These are phyloP conservation scores for Galeopsis tetrahit DNA, from an alignment of 257 asterid genomes.

Conservation along the genomic window DNA sequence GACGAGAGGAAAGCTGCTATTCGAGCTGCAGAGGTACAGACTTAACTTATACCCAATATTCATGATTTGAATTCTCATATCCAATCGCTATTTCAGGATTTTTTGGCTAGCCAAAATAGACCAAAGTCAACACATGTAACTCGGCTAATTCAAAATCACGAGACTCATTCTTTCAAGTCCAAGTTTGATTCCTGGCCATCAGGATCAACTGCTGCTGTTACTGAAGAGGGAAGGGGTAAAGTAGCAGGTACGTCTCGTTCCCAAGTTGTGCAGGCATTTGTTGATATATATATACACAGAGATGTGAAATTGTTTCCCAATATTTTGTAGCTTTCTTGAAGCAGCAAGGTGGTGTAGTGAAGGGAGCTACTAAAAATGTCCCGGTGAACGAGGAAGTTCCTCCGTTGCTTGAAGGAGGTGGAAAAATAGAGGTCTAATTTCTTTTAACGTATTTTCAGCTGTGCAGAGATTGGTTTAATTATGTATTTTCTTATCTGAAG, in stretches of 20 bases:
- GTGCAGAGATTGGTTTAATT: constrained; percentile 1
- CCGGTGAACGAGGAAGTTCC: constrained; percentile 83
- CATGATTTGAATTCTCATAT: constrained; percentile 33
- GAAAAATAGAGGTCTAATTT: constrained; percentile 74
- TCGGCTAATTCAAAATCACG: constrained; percentile 91
- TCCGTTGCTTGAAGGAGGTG: constrained; percentile 89
- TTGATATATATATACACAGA: constrained; percentile 23
- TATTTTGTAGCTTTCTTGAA: constrained; percentile 75
- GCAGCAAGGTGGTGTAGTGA: constrained; percentile 90
- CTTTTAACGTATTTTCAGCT: constrained; percentile 22
- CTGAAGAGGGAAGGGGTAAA: constrained; percentile 98
- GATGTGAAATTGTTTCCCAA: constrained; percentile 29
- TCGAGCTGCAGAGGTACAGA: constrained; percentile 83
- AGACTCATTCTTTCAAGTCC: constrained; percentile 89
- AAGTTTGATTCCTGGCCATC: constrained; percentile 94
- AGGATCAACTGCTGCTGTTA: constrained; percentile 70
- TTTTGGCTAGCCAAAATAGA: constrained; percentile 74
- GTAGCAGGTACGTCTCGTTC: constrained; percentile 78
- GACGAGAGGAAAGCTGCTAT: constrained; percentile 92
- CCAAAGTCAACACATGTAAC: constrained; percentile 84
- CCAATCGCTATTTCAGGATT: constrained; percentile 60
- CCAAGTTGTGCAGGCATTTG: constrained; percentile 18
- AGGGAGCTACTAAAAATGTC: constrained; percentile 78
- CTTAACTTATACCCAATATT: constrained; percentile 14
- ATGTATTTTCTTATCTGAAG: constrained; percentile 12